Conservation (phyloP, 2,329 filamentous ascomycete species). For the Torrubiella hemipterigena region DNA sequence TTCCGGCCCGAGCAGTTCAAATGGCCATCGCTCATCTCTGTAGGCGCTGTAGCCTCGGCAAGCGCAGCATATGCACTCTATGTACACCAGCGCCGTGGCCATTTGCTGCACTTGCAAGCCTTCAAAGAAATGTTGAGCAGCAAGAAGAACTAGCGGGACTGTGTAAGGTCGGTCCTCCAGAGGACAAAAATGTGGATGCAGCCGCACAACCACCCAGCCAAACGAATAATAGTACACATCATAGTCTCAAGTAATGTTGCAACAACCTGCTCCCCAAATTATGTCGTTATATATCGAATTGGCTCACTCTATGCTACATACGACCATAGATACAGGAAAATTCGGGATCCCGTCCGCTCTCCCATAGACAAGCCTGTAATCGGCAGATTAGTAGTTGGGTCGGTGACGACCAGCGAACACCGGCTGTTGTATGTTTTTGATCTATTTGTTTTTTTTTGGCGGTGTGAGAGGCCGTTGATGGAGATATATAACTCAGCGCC, state of each 20-base stretch:
- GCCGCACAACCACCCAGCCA: no score
- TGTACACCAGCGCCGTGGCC: slow-evolving; percentile 17
- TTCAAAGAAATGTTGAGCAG: no score
- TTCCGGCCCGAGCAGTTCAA: slow-evolving; percentile 50
- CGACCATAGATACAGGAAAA: not conserved
- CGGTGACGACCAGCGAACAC: slow-evolving; percentile 1
- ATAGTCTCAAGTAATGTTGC: no score
- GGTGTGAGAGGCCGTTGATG: no score
- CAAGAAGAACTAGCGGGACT: no score
- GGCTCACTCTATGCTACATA: not conserved
- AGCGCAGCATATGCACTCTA: slow-evolving; percentile 17
- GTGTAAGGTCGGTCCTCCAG: no score
- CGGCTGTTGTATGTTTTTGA: not conserved
- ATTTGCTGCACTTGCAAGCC: slow-evolving; percentile 17
- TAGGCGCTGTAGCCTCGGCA: slow-evolving; percentile 30
- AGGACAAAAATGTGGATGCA: no score
- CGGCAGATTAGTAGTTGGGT: slow-evolving; percentile 1
- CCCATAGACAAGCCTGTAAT: not conserved
- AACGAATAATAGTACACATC: no score
- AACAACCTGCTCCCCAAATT: no score
- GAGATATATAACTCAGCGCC: no score
- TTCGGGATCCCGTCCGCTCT: not conserved
- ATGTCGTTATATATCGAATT: no score
- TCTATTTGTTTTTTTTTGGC: not conserved
- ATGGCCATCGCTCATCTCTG: slow-evolving; percentile 49